Conservation (phyloP, 441 rosid species). For the Melianthus villosus region DNA sequence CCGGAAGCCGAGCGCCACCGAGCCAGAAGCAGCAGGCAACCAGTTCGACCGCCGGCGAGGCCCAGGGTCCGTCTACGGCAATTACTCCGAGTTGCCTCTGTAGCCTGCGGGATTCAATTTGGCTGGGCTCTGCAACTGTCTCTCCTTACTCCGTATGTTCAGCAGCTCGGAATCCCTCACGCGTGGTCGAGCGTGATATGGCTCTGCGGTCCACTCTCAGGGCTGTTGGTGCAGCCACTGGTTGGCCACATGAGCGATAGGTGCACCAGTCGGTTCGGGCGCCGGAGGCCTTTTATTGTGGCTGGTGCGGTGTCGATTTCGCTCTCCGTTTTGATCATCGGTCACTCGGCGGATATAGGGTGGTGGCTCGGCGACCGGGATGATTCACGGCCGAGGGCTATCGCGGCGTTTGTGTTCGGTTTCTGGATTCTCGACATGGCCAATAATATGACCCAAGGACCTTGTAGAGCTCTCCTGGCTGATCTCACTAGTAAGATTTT, state of each 20-base stretch:
- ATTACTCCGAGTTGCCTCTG: conserved; percentile 72
- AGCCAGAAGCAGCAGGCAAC: conserved; percentile 11
- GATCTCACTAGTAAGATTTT: conserved; percentile 63
- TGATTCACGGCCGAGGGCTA: conserved; percentile 39
- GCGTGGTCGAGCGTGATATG: conserved; percentile 88
- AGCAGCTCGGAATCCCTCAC: conserved; percentile 91
- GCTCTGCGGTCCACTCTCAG: conserved; percentile 94
- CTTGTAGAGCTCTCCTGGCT: conserved; percentile 87
- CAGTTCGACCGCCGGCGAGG: conserved; percentile 12
- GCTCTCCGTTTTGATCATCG: conserved; percentile 50
- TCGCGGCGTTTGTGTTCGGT: conserved; percentile 58
- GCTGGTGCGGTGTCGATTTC: conserved; percentile 42
- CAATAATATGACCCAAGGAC: conserved; percentile 89
- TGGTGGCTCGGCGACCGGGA: conserved; percentile 71
- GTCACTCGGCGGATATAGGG: conserved; percentile 76
- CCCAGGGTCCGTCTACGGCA: conserved; percentile 42
- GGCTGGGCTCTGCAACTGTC: conserved; percentile 98
- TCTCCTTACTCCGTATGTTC: conserved; percentile 78
- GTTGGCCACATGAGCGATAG: conserved; percentile 85
- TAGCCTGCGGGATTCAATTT: conserved; percentile 91
- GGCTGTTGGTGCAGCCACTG: conserved; percentile 69
- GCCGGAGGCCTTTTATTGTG: conserved; percentile 68
- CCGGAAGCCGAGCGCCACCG: conserved; percentile 26
- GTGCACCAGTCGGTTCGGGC: conserved; percentile 70
- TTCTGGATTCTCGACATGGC: conserved; percentile 93